Base-by-base conservation (phyloP, 23 red algal species). In the Chondrus crispus region DNA sequence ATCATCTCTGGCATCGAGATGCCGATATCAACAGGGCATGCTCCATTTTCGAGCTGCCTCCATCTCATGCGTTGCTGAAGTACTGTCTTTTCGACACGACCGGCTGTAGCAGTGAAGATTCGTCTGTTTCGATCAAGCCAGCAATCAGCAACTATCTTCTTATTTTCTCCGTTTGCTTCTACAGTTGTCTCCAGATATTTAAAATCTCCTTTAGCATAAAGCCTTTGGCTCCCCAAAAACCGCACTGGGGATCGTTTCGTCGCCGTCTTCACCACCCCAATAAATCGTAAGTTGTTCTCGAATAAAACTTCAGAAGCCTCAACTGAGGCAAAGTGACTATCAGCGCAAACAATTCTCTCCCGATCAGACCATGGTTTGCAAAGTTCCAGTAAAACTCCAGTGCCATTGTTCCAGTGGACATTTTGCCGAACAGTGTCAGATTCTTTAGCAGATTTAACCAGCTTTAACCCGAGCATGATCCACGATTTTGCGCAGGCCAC, bases 251-350 rank as follows among this genome's bases (percentile, higher is more conserved):
- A 86, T 6, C 41, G 20, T 8, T 62, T 66, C 19, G 82, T 69
- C 2, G 82, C 52, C 20, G 60, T 86, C 82, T 86, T 68, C 35
- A 86, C 82, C 7, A 86, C 60, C 5, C 82, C 82, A 7, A 86
- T 55, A 35, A 86, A 86, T n/a, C 52, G 54, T 38, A 86, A 16
- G 3, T 55, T 55, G 26, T 70, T 48, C 3, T 69, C 2, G 2
- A 22, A 38, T 36, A 68, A 55, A 29, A 4, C 60, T 19, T 35
- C n/a, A 33, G 82, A 51, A 3, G 82, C 46, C 41, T 20, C 41
- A 14, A 86, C 82, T 8, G 54, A 42, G 20, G 60, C 52, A 86
- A 73, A 86, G 6, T 41, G 38, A 30, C 54, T 71, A 43, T 86
- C 55, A 2, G 82, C 82, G 22, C 48, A 70, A 20, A 86, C 82